Evolutionary conservation across 2,329 filamentous ascomycete genomes (phyloP).

Genomic region (Hypomyces rosellus): DNA sequence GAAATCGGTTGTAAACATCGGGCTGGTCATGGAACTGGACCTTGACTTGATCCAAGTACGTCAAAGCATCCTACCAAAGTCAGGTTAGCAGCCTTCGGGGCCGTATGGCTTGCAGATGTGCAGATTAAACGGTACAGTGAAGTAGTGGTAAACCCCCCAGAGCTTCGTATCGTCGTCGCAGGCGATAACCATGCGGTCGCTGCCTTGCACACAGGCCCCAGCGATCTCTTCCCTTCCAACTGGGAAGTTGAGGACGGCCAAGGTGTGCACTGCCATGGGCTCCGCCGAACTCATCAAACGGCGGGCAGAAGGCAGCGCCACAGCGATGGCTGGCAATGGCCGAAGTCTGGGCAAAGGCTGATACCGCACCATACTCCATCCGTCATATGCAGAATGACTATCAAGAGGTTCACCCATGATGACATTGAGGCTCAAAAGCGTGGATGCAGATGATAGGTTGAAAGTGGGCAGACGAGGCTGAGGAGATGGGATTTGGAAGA

Average conservation of each 20-base stretch:
- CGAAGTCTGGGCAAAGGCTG: neutral
- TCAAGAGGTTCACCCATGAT: neutral
- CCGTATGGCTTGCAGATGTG: slow-evolving; percentile 2
- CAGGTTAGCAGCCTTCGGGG: slow-evolving; percentile 9
- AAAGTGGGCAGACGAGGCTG: no score
- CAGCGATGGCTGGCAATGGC: slow-evolving; percentile 6
- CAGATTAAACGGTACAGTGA: slow-evolving; percentile 19
- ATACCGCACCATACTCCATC: neutral
- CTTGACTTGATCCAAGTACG: slow-evolving; percentile 96
- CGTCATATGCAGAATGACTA: neutral
- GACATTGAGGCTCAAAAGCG: neutral
- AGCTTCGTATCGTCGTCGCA: slow-evolving; percentile 15
- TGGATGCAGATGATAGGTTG: no score
- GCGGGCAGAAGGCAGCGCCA: slow-evolving; percentile 6
- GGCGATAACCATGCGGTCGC: slow-evolving; percentile 17
- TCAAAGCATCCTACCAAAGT: slow-evolving; percentile 60
- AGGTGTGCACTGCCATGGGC: slow-evolving; percentile 5
- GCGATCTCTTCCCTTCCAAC: slow-evolving; percentile 15
- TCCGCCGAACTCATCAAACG: slow-evolving; percentile 3
- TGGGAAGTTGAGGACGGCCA: slow-evolving; percentile 4
- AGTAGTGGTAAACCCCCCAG: slow-evolving; percentile 18
- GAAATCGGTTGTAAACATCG: slow-evolving; percentile 92
- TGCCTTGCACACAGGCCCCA: slow-evolving; percentile 17
- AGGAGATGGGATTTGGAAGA: no score
- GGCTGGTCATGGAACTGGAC: slow-evolving; percentile 95